Conservation (phyloP, 805 yeast species). For the Starmera amethionina region DNA sequence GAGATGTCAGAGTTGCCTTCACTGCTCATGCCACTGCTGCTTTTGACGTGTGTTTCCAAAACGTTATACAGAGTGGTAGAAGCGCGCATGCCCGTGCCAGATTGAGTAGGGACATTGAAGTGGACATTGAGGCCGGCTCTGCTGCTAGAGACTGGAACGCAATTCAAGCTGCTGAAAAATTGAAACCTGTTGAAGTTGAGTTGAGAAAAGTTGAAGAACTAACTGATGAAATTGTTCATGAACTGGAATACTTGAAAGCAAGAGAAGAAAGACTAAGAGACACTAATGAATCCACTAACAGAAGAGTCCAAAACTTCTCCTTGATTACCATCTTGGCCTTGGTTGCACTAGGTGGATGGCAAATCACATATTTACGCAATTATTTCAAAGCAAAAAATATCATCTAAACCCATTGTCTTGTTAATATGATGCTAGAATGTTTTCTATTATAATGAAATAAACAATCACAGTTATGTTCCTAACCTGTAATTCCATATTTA, state of each 20-base stretch:
- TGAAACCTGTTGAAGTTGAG: conserved; percentile 88
- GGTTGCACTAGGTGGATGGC: conserved; percentile 83
- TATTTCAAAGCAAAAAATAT: conserved; percentile 85
- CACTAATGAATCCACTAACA: conserved; percentile 93
- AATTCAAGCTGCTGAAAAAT: conserved; percentile 83
- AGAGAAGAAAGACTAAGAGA: conserved; percentile 93
- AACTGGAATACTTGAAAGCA: conserved; percentile 70
- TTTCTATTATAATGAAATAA: background rate
- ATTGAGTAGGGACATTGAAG: conserved; percentile 62
- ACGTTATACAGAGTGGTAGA: conserved; percentile 31
- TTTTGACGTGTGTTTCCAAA: conserved; percentile 86
- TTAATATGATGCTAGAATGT: background rate
- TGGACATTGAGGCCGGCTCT: conserved; percentile 92
- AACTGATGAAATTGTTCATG: conserved; percentile 70
- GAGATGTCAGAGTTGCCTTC: conserved; percentile 67
- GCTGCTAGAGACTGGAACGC: conserved; percentile 98
- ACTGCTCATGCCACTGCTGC: conserved; percentile 77
- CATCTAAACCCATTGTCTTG: conserved; percentile 26
- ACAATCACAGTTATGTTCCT: background rate
- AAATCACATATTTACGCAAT: conserved; percentile 81
- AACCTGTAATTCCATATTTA: background rate
- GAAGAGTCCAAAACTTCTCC: conserved; percentile 85
- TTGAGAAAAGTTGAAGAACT: conserved; percentile 80
- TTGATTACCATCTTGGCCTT: conserved; percentile 57
- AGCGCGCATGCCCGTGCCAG: conserved; percentile 25